Evolutionary conservation across 2,329 filamentous ascomycete genomes (phyloP), one percentile per base, ranked within the genome.

Genomic region (Claviceps arundinis): DNA sequence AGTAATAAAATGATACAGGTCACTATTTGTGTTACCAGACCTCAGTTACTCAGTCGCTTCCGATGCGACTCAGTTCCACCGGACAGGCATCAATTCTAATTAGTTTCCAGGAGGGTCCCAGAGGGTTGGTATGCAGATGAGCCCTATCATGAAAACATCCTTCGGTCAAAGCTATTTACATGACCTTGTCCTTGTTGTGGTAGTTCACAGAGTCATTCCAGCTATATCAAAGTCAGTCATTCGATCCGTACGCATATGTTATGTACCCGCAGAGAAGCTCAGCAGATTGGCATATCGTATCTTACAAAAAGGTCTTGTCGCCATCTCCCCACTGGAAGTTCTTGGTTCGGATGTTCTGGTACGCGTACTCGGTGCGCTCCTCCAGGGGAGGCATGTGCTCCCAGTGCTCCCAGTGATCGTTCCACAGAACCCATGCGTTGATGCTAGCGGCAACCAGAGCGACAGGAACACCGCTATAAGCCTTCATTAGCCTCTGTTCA

Each of bases 201-300:
- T 95, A 91, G 83, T 97, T 97, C 77, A 96, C 89, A 54, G 77
- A 79, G 60, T 84, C 76, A 74, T 97, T 97, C 93, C 93, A 98
- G 85, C 86, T 89, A 52, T 47, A 37, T 9, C 2, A 11, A 17
- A 16, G 38, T 52, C 38, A 52, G 38, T 43, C 14, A 44, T 30
- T 40, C 17, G 7, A 14, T 44, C 22, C 30, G 30, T 34, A 8
- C 9, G 47, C 34, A 26, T 2, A 44, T 24, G 11, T 43, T 43
- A 13, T 37, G 26, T 5, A 24, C 11, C 16, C 11, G 48, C 26
- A 44, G 49, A 44, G 49, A 37, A 50, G 2, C 14, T 19, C 42
- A 22, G 17, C 4, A 24, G 3, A 5, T 13, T 26, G 14, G 17
- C 19, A 16, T 2, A 6, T 17, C 11, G 2, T 16, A 8, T 26